Conservation (phyloP, 768 basidiomycete genomes). For the Dioszegia crocea region DNA sequence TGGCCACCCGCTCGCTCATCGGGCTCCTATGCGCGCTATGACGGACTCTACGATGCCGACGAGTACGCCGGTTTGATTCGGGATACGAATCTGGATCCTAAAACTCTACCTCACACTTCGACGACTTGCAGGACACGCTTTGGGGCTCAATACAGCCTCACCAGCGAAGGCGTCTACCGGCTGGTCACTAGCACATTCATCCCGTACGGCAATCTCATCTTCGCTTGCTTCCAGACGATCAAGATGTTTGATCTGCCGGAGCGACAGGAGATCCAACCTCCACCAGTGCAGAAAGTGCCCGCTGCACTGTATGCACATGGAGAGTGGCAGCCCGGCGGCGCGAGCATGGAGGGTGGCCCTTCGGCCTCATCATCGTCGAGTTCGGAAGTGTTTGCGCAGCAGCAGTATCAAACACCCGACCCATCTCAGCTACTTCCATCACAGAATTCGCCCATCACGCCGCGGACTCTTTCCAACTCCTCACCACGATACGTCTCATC, state of each 20-base stretch:
- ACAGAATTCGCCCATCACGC: no score
- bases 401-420: neutral
- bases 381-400: neutral
- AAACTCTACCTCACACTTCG: slow-evolving; percentile 23
- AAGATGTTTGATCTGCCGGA: slow-evolving; percentile 22
- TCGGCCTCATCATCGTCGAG: neutral
- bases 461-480: no score
- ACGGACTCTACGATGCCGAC: slow-evolving; percentile 46
- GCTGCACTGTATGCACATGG: neutral
- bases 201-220: slow-evolving; percentile 45
- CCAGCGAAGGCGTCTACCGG: slow-evolving; percentile 44
- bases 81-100: slow-evolving; percentile 46
- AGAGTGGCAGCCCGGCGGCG: neutral
- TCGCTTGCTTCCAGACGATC: slow-evolving; percentile 48
- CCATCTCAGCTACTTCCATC: neutral
- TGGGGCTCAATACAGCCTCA: slow-evolving; percentile 44
- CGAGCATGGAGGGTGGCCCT: neutral
- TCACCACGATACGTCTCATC: no score
- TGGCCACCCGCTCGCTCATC: slow-evolving; percentile 46
- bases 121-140: slow-evolving; percentile 49
- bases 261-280: neutral
- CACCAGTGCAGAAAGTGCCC: neutral
- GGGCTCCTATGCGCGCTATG: slow-evolving; percentile 15
- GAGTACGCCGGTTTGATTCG: slow-evolving; percentile 46
- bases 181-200: slow-evolving; percentile 47